Conservation (phyloP, 2,329 filamentous ascomycete species). For the Fusarium sp. region DNA sequence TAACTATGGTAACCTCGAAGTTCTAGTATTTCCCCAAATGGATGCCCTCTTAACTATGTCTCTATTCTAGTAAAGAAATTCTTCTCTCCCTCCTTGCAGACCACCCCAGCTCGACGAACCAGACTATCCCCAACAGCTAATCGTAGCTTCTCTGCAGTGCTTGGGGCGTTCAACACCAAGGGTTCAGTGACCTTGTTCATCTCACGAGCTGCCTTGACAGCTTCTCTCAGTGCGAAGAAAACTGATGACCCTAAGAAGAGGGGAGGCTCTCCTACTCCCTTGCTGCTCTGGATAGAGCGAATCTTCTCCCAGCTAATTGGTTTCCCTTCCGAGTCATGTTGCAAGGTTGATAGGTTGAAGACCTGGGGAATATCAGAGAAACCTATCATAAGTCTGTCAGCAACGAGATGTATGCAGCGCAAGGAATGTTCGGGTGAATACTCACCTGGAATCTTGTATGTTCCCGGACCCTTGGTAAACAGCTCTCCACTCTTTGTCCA, state of each 20-base stretch:
- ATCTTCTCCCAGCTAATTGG: background rate
- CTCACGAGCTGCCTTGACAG: conserved; percentile 11
- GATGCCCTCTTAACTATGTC: background rate
- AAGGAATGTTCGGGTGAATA: background rate
- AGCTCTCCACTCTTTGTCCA: background rate
- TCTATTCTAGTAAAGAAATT: background rate
- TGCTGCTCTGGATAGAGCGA: background rate
- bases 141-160: background rate
- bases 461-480: background rate
- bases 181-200: conserved; percentile 12
- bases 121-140: background rate
- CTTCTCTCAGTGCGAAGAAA: conserved; percentile 16
- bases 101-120: background rate
- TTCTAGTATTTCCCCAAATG: background rate
- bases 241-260: conserved; percentile 2
- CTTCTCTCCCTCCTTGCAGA: background rate
- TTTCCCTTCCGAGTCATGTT: background rate
- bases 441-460: background rate
- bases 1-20: fast-evolving
- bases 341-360: background rate
- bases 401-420: no score
- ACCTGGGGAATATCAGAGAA: background rate
- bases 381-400: background rate
- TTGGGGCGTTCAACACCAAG: background rate
- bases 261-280: background rate